Conservation (phyloP, 805 yeast genomes). For the Sungouiella blattae region DNA sequence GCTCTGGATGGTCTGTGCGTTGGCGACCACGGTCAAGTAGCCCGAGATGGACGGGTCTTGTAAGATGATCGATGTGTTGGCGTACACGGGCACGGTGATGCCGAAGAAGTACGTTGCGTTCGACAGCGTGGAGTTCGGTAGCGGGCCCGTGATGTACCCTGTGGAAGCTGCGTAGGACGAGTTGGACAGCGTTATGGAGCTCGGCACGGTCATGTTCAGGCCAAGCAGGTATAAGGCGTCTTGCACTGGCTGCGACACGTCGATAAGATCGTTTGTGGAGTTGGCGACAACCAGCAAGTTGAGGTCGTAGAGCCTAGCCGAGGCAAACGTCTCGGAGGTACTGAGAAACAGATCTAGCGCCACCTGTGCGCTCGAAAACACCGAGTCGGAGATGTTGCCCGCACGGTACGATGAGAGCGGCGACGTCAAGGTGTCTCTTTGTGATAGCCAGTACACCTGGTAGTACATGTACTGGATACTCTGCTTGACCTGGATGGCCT, state of each 20-base stretch:
- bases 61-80: constrained; percentile 63
- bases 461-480: constrained; percentile 59
- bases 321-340: constrained; percentile 59
- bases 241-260: constrained; percentile 26
- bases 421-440: constrained; percentile 55
- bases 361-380: constrained; percentile 40
- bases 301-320: constrained; percentile 66
- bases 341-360: constrained; percentile 58
- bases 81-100: constrained; percentile 70
- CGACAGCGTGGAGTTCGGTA: constrained; percentile 29
- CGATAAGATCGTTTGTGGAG: constrained; percentile 24
- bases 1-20: constrained; percentile 27
- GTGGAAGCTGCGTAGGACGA: constrained; percentile 12
- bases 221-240: constrained; percentile 49
- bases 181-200: constrained; percentile 27
- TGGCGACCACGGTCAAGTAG: constrained; percentile 56
- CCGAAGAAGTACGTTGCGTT: constrained; percentile 55
- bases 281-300: constrained; percentile 45
- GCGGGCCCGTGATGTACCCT: constrained; percentile 62
- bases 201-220: constrained; percentile 42
- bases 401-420: constrained; percentile 65
- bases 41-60: constrained; percentile 63
- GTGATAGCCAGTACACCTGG: constrained; percentile 63
- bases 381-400: constrained; percentile 58
- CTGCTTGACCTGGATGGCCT: constrained; percentile 76